Evolutionary conservation across 345 rosid species (phyloP).

Genomic region (Dovyalis caffra): DNA sequence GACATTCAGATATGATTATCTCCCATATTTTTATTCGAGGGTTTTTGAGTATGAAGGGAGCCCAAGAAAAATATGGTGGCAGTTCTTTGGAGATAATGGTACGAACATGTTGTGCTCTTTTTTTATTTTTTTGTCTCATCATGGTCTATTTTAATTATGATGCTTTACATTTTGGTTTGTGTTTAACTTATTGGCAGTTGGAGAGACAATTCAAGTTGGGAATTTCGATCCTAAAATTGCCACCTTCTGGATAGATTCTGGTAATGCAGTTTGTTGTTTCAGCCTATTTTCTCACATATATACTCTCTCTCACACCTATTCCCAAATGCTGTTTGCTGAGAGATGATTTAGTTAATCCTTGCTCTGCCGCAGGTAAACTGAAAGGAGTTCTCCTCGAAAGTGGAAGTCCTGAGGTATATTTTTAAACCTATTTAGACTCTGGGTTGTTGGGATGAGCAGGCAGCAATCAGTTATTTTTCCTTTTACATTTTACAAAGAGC

Average conservation of each 20-base stretch:
- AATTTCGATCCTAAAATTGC: slow-evolving; percentile 90
- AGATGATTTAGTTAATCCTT: slow-evolving; percentile 2
- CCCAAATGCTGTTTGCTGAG: not conserved
- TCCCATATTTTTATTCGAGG: slow-evolving; percentile 88
- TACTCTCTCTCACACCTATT: not conserved
- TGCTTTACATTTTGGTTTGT: not conserved
- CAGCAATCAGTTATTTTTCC: not conserved
- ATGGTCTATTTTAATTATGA: not conserved
- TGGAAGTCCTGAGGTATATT: slow-evolving; percentile 84
- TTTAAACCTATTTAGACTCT: not conserved
- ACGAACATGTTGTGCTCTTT: slow-evolving; percentile 6
- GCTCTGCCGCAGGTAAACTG: slow-evolving; percentile 60
- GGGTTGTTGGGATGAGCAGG: not conserved
- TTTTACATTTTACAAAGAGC: not conserved
- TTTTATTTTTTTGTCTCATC: not conserved
- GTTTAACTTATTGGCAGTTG: slow-evolving; percentile 51
- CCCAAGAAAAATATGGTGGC: slow-evolving; percentile 94
- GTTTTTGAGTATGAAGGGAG: slow-evolving; percentile 93
- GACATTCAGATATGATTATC: slow-evolving; percentile 77
- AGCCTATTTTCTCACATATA: not conserved
- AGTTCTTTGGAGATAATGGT: slow-evolving; percentile 94
- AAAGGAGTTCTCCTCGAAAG: slow-evolving; percentile 96
- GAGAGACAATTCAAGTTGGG: slow-evolving; percentile 82
- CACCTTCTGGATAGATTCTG: slow-evolving; percentile 92
- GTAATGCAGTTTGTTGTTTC: slow-evolving; percentile 37